These are phyloP conservation scores for Aquilaria sinensis DNA, from an alignment of 345 rosid genomes.

Conservation along the genomic window DNA sequence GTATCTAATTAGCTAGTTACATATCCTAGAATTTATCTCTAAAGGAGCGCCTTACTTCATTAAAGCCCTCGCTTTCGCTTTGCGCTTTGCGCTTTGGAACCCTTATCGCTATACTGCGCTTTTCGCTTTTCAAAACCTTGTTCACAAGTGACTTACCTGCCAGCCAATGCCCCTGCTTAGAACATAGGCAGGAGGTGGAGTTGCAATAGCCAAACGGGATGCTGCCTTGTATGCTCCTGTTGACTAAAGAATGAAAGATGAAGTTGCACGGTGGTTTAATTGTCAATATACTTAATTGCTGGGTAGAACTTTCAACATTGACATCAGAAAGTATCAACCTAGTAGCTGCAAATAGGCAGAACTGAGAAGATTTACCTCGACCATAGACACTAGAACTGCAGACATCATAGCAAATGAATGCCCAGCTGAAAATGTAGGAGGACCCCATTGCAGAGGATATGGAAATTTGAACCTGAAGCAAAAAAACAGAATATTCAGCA, in stretches of 20 bases:
- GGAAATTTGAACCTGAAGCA: slow-evolving; percentile 78
- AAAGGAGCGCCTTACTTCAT: too few relatives aligned
- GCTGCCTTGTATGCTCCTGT: slow-evolving; percentile 97
- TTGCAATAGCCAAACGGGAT: slow-evolving; percentile 91
- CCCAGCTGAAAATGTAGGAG: slow-evolving; percentile 95
- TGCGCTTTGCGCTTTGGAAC: too few relatives aligned
- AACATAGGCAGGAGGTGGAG: slow-evolving; percentile 98
- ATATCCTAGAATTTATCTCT: too few relatives aligned
- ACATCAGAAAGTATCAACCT: too few relatives aligned
- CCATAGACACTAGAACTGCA: slow-evolving; percentile 87
- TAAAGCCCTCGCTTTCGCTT: too few relatives aligned
- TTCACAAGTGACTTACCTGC: slow-evolving; percentile 53
- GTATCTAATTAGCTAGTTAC: too few relatives aligned
- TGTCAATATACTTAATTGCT: background rate
- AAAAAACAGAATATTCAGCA: slow-evolving; percentile 5
- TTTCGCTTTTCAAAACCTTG: too few relatives aligned
- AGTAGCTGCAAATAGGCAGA: too few relatives aligned
- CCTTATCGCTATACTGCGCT: too few relatives aligned
- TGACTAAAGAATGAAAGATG: slow-evolving; percentile 42
- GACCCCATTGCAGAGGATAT: slow-evolving; percentile 98
- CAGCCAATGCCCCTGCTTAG: slow-evolving; percentile 97
- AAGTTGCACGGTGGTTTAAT: background rate
- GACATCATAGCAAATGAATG: slow-evolving; percentile 96
- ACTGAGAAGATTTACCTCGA: slow-evolving; percentile 52
- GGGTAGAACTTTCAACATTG: background rate